Percentiles rank a stretch among this genome's conserved stretches.
phyloP scores from a whole-genome alignment of 306 rosid species.

The Malus sylvestris region DNA sequence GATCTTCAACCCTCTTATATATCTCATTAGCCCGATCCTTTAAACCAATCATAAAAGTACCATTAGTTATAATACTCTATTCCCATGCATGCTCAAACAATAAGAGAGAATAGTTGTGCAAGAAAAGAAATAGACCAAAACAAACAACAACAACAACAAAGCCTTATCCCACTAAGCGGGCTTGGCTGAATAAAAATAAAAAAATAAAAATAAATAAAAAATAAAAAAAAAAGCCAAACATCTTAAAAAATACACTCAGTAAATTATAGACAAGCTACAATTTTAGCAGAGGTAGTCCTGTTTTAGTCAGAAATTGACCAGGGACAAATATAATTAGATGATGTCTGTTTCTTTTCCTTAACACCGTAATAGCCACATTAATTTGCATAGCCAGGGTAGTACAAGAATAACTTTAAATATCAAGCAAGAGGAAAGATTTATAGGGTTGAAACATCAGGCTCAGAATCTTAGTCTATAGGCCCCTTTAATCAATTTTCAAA shows the following conservation, averaged over 20 bases:
- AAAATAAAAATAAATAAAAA: no score
- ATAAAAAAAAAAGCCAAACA: neutral
- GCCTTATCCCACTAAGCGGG: no score
- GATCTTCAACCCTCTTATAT: conserved; percentile 92
- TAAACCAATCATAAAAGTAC: conserved; percentile 19
- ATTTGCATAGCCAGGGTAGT: neutral
- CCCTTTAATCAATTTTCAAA: neutral
- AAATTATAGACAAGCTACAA: neutral
- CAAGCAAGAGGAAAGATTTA: neutral
- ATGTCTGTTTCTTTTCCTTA: neutral
- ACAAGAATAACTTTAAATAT: neutral
- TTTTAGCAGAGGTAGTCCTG: neutral
- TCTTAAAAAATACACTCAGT: neutral
- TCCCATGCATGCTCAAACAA: neutral
- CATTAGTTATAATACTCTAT: conserved; percentile 10
- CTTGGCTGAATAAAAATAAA: no score
- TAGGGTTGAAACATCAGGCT: neutral
- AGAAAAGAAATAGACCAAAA: neutral
- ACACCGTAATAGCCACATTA: neutral
- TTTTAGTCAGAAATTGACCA: neutral
- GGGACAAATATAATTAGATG: neutral
- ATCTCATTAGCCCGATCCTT: conserved; percentile 98
- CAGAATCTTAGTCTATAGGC: neutral
- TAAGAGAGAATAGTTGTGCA: neutral
- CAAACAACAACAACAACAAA: no score